Base-by-base conservation (phyloP, 257 asterid genomes). In the Schizonepeta tenuifolia region DNA sequence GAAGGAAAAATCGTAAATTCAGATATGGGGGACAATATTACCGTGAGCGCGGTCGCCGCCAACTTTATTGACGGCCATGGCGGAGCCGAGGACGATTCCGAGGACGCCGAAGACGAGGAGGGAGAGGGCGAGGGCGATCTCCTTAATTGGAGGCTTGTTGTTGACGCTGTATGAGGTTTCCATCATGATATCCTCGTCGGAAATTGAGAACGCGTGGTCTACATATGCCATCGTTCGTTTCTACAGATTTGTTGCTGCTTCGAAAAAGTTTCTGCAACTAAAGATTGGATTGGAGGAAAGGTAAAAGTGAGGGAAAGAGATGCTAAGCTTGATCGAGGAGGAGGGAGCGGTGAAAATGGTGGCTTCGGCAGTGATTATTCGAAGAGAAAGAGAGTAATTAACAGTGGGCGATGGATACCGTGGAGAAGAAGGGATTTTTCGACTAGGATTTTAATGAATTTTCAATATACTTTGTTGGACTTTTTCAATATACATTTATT, bases 31-130 rank as follows among this genome's bases (percentile, higher is more conserved):
- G n/a, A 17, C 17, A 13, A 31, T 44, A n/a, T 9, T 79, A 93
- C 98, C 98, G 83, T 95, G 99, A 76, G 99, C 88, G 26, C 86
- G 83, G 79, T 95, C 99, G 54, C 99, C 99, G 61, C 98, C 99
- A 80, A 95, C 88, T 76, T 71, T 46, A 79, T 91, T 88, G 79
- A 77, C 85, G 57, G 99, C 96, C 99, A 95, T 95, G 81, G 77
- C 15, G 77, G 85, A 11, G 38, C 98, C 98, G 53, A 90, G 69
- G 66, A 91, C 76, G 78, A 95, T 87, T 13, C 88, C 97, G 15
- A 90, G 79, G 69, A 85, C 75, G 67, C 99, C 99, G 80, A 91
- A 88, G 33, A 95, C 96, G 72, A 91, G 89, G 22, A 95, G 96
- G 8, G 97, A 69, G 50, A 95, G 78, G 71, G 98, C 97, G 77